Evolutionary conservation across 2,329 filamentous ascomycete species (phyloP), one percentile per base, ranked within the genome.

Genomic region (Ophiostoma piceae): DNA sequence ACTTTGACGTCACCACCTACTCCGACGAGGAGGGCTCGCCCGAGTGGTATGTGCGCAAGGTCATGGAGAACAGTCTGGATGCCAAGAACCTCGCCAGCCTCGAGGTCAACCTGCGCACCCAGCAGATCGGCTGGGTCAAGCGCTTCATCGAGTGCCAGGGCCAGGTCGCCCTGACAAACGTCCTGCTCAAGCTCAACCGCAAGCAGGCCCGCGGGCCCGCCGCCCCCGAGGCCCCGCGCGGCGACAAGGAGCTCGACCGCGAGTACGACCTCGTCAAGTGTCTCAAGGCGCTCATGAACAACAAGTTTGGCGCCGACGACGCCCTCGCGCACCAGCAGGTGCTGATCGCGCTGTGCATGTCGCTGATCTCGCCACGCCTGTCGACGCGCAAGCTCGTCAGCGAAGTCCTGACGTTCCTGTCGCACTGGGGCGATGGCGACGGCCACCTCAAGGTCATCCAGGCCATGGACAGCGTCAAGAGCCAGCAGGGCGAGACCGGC

Each of bases 261-360:
- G 94, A 97, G 80, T 98, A 98, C 78, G 95, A 98, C 77, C 97
- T 99, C 73, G 88, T 97, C 77, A 99, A 99, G 81, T 98, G 95
- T 81, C 81, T 99, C 71, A 98, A 98, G 82, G 93, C 94, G 41
- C 81, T 98, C 71, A 96, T 98, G 91, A 99, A 99, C 87, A 99
- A 97, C 86, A 97, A 97, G 79, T 98, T 96, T 78, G 95, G 95
- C 72, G 95, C 95, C 72, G 95, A 99, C 78, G 94, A 99, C 84
- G 95, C 95, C 22, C 84, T 99, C 70, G 84, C 88, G 72, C 94
- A 98, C 77, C 91, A 95, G 77, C 92, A 94, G 77, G 92, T 98
- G 73, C 90, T 97, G 73, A 88, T 96, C 70, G 92, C 95, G 1
- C 84, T 99, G 64, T 92, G 90, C 67, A 93, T 88, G 29, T 97